phyloP scores from a whole-genome alignment of 305 asterid species.

The Rubia tinctorum region DNA sequence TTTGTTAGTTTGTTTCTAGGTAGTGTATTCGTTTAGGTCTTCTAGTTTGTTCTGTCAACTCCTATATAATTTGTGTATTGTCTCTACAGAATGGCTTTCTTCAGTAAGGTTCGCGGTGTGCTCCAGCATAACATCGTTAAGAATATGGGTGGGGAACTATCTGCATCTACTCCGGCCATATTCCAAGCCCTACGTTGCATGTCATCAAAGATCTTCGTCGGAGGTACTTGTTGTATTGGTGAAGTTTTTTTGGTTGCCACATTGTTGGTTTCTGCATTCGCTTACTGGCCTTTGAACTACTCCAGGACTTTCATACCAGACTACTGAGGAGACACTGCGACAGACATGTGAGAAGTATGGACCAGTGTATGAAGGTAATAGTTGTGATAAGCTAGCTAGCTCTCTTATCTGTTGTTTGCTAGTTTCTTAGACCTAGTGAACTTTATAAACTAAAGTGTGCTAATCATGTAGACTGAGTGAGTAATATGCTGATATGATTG shows the following conservation, averaged over 20 bases:
- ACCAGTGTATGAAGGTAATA: constrained; percentile 68
- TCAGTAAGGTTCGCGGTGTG: constrained; percentile 58
- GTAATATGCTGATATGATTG: not conserved
- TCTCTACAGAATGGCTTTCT: constrained; percentile 60
- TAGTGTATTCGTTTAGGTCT: not conserved
- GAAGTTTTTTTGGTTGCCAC: not conserved
- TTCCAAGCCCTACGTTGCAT: constrained; percentile 70
- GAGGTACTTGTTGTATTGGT: constrained; percentile 45
- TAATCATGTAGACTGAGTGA: too few species aligned
- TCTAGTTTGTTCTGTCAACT: not conserved
- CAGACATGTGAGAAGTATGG: constrained; percentile 73
- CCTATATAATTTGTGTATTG: constrained; percentile 2
- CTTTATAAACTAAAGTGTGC: not conserved
- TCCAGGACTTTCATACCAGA: constrained; percentile 68
- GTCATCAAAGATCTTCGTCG: constrained; percentile 79
- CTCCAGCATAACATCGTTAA: constrained; percentile 42
- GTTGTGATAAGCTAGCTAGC: constrained; percentile 2
- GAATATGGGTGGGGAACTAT: constrained; percentile 36
- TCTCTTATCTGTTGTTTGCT: not conserved
- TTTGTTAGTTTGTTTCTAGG: too few species aligned
- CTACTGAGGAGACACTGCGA: constrained; percentile 47
- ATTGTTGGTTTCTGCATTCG: not conserved
- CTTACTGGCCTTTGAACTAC: constrained; percentile 19
- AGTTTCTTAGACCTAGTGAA: not conserved
- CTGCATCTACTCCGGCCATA: constrained; percentile 53